A percentile compares a stretch with the other conserved stretches of the same genome.
phyloP scores from a whole-genome alignment of 139 green algal genomes.

The Dunaliella primolecta region DNA sequence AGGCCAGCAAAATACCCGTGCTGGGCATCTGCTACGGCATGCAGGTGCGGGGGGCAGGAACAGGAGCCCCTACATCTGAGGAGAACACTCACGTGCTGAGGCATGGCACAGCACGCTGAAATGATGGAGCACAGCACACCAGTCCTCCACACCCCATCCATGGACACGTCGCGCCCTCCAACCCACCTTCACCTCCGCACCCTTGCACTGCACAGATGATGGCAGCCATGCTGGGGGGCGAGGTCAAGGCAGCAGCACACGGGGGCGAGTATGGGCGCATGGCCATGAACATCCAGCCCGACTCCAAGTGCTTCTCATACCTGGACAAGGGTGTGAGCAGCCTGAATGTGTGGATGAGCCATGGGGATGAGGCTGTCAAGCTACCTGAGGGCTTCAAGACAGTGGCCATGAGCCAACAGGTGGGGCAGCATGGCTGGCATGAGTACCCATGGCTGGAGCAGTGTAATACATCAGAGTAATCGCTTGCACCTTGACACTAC shows the following conservation, averaged over 20 bases:
- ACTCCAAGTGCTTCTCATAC: conserved; percentile 69
- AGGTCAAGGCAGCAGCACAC: conserved; percentile 64
- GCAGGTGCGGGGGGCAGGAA: conserved; percentile 57
- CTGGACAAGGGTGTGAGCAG: conserved; percentile 9
- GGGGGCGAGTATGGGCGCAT: conserved; percentile 97
- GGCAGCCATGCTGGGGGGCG: conserved; percentile 66
- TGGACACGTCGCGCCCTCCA: not conserved
- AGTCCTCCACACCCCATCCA: not conserved
- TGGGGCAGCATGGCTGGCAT: conserved; percentile 6
- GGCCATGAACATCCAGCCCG: conserved; percentile 69
- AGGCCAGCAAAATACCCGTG: conserved; percentile 68
- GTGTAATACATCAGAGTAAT: no score
- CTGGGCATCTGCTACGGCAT: conserved; percentile 99
- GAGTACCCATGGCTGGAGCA: not conserved
- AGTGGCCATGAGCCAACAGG: conserved; percentile 79
- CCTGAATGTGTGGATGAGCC: conserved; percentile 96
- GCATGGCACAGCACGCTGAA: conserved; percentile 33
- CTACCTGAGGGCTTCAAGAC: conserved; percentile 86
- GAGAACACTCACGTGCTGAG: not conserved
- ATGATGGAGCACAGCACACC: conserved; percentile 4
- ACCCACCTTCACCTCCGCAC: not conserved
- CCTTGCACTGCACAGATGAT: conserved; percentile 31
- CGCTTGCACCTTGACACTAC: not conserved
- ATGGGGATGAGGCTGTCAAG: conserved; percentile 88
- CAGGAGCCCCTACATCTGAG: not conserved